phyloP scores from a whole-genome alignment of 2,329 filamentous ascomycete species.

The Bisporella sp. region DNA sequence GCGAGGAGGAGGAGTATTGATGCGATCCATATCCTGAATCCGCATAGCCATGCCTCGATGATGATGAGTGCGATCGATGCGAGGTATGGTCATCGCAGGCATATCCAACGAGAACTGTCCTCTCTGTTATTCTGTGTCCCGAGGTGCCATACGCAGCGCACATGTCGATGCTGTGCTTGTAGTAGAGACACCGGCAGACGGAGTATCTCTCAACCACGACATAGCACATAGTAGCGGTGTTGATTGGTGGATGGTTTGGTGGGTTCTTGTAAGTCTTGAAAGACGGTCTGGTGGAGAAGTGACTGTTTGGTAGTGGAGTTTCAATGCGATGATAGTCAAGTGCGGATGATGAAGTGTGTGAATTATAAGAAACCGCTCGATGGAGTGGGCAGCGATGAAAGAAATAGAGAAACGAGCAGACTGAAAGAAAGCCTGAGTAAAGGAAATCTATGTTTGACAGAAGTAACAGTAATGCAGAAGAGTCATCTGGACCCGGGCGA shows the following conservation, averaged over 20 bases:
- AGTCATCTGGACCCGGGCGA: conserved; percentile 23
- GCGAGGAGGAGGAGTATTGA: conserved; percentile 21
- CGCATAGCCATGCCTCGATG: conserved; percentile 21
- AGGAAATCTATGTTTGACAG: conserved; percentile 20
- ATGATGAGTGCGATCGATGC: conserved; percentile 12
- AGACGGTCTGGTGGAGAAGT: not conserved
- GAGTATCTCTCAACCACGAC: conserved; percentile 64
- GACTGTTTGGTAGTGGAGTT: not conserved
- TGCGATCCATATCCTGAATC: conserved; percentile 27
- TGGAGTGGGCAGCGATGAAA: conserved; percentile 14
- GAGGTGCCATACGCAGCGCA: conserved; percentile 55
- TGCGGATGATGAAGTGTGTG: not conserved
- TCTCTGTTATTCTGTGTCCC: conserved; percentile 58
- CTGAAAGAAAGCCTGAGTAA: conserved; percentile 24
- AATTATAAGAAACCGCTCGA: conserved; percentile 8
- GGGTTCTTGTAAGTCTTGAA: not conserved
- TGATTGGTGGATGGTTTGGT: conserved; percentile 6
- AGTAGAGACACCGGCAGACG: conserved; percentile 64
- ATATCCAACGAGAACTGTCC: conserved; percentile 64
- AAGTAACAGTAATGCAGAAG: conserved; percentile 21
- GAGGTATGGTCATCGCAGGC: conserved; percentile 46
- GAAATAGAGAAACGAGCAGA: conserved; percentile 26
- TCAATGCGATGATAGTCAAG: not conserved
- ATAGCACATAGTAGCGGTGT: conserved; percentile 52
- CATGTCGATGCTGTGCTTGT: conserved; percentile 61